phyloP scores from a whole-genome alignment of 2,329 filamentous ascomycete genomes.

The Celoporthe dispersa region DNA sequence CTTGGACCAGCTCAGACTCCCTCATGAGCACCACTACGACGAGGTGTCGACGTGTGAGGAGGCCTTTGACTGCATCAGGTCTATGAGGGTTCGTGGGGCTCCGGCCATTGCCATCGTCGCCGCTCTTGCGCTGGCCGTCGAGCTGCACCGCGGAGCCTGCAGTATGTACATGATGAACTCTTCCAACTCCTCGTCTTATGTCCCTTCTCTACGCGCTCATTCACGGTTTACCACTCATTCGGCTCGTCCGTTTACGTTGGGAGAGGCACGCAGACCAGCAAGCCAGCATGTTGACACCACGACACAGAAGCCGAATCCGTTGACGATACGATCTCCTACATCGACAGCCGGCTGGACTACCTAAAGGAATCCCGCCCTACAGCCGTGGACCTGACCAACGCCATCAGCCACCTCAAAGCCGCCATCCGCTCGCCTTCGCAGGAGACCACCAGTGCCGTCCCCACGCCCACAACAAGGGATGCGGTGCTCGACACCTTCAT shows the following conservation, averaged over 20 bases:
- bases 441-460: slow-evolving; percentile 36
- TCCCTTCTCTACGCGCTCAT: neutral
- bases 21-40: slow-evolving; percentile 81
- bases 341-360: slow-evolving; percentile 80
- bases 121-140: slow-evolving; percentile 83
- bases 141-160: slow-evolving; percentile 65
- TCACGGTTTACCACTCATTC: slow-evolving; percentile 28
- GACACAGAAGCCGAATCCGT: slow-evolving; percentile 46
- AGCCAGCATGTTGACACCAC: neutral
- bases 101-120: slow-evolving; percentile 99
- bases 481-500: slow-evolving; percentile 74
- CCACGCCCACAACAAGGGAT: slow-evolving; percentile 46
- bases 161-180: slow-evolving; percentile 37
- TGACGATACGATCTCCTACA: slow-evolving; percentile 69
- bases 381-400: slow-evolving; percentile 92
- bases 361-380: slow-evolving; percentile 89
- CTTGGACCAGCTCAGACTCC: slow-evolving; percentile 81
- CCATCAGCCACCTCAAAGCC: slow-evolving; percentile 77
- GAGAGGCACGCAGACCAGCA: neutral
- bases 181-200: slow-evolving; percentile 18
- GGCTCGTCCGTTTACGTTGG: neutral
- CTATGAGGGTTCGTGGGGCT: slow-evolving; percentile 80
- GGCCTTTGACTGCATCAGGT: slow-evolving; percentile 81
- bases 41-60: slow-evolving; percentile 70
- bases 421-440: slow-evolving; percentile 58